These are phyloP conservation scores for Spathaspora jeffriesii DNA, from an alignment of 1,139 yeast genomes.

Conservation along the genomic window DNA sequence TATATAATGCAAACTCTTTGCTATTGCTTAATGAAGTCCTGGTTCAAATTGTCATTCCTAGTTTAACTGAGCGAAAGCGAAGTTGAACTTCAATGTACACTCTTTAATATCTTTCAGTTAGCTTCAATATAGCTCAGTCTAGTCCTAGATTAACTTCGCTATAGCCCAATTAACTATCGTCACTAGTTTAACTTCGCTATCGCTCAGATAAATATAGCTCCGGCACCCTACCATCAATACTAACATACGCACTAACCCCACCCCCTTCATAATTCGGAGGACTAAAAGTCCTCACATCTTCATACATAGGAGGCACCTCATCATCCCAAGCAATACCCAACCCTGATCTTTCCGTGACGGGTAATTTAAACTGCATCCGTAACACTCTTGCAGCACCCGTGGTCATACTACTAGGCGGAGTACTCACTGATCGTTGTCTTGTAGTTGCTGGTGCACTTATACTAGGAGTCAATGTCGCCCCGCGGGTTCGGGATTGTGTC, in stretches of 20 bases:
- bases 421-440: background rate
- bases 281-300: conserved; percentile 74
- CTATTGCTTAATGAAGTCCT: too few species aligned
- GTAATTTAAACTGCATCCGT: conserved; percentile 88
- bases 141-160: too few species aligned
- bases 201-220: too few species aligned
- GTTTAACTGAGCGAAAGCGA: too few species aligned
- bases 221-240: conserved; percentile 30
- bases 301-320: conserved; percentile 97
- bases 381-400: conserved; percentile 95
- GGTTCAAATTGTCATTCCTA: too few species aligned
- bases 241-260: conserved; percentile 6
- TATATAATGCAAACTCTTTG: too few species aligned
- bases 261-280: conserved; percentile 73
- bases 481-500: conserved; percentile 5
- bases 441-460: conserved; percentile 25
- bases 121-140: too few species aligned
- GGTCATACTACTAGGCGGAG: conserved; percentile 40
- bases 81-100: too few species aligned
- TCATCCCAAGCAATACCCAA: conserved; percentile 98
- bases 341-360: conserved; percentile 87
- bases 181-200: too few species aligned
- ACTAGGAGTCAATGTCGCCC: conserved; percentile 4
- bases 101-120: too few species aligned
- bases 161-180: too few species aligned